Evolutionary conservation across 441 rosid genomes (phyloP), one percentile per base, ranked within the genome.

Genomic region (Pelargonium australe): DNA sequence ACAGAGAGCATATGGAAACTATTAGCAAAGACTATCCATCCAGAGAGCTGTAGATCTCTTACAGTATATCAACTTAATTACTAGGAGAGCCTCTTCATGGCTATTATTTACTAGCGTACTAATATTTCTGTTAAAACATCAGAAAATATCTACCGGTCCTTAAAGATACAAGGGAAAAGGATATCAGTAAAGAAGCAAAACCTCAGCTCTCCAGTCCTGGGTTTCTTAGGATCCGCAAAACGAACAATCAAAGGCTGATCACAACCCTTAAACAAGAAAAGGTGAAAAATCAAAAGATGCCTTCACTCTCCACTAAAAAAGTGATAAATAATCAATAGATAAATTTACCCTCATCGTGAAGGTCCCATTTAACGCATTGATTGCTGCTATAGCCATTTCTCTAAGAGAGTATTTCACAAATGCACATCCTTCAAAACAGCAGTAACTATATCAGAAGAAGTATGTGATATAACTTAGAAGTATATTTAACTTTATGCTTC

Each of bases 331-430:
- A n/a, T n/a, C n/a, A 63, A 20, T 44, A 47, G 20, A 25, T 20
- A 58, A 73, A 72, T 71, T 80, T 81, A 94, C 97, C 81, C 88
- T 80, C 89, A 89, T 91, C 11, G 80, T 87, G 80, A 87, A 88
- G 67, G 75, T 65, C 73, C 95, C 96, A 81, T 80, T 82, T 83
- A 94, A 79, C 73, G 83, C 89, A 78, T 84, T 83, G 70, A 94
- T 91, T 73, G 97, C 97, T 61, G 90, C 95, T 75, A 87, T 49
- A 61, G 95, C 97, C 99, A 89, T 94, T 73, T 94, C 94, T 76
- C 81, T 83, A 68, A 82, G 80, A 69, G 87, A 76, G 81, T 79
- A 91, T 80, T 85, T 91, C 70, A 91, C 79, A 85, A 94, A 89
- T 67, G 87, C 97, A 70, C 78, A 89, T 69, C 98, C 98, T 91